These are phyloP conservation scores for Arabis alpina DNA, from an alignment of 345 rosid genomes.

Conservation along the genomic window DNA sequence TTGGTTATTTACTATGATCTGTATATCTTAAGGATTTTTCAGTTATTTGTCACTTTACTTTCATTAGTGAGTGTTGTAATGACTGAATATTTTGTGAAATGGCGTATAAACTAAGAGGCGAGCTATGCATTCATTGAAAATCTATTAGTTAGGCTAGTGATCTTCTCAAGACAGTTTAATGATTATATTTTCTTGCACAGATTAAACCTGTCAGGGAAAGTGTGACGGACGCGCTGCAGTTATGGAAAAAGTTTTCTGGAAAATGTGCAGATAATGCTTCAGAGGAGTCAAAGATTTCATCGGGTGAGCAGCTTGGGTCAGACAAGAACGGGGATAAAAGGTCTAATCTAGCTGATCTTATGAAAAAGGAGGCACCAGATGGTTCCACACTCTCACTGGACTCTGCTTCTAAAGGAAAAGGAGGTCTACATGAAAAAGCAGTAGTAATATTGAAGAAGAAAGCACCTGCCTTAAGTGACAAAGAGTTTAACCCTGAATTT, in stretches of 20 bases:
- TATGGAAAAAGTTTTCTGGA: constrained; percentile 87
- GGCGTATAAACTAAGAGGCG: neutral
- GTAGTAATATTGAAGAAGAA: constrained; percentile 89
- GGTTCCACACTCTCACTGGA: constrained; percentile 53
- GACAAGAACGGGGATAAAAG: constrained; percentile 55
- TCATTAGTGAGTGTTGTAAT: neutral
- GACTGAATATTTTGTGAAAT: constrained; percentile 16
- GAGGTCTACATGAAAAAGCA: constrained; percentile 77
- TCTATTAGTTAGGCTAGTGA: constrained; percentile 4
- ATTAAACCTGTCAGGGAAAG: constrained; percentile 96
- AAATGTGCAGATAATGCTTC: constrained; percentile 66
- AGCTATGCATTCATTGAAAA: constrained; percentile 8
- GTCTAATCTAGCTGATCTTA: constrained; percentile 49
- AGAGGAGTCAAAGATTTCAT: constrained; percentile 43
- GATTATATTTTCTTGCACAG: constrained; percentile 49
- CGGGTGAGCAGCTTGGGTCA: constrained; percentile 10
- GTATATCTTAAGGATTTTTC: constrained; percentile 15
- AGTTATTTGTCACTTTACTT: constrained; percentile 9
- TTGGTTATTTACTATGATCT: constrained; percentile 5
- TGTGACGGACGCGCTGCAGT: constrained; percentile 88
- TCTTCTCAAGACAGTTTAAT: constrained; percentile 29
- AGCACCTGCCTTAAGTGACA: constrained; percentile 80
- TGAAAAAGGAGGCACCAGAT: constrained; percentile 55
- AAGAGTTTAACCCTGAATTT: constrained; percentile 89
- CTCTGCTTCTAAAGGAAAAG: constrained; percentile 66